Percentiles rank a stretch among this genome's conserved stretches.
Conservation (phyloP, 345 rosid species). For the Brassica juncea region DNA sequence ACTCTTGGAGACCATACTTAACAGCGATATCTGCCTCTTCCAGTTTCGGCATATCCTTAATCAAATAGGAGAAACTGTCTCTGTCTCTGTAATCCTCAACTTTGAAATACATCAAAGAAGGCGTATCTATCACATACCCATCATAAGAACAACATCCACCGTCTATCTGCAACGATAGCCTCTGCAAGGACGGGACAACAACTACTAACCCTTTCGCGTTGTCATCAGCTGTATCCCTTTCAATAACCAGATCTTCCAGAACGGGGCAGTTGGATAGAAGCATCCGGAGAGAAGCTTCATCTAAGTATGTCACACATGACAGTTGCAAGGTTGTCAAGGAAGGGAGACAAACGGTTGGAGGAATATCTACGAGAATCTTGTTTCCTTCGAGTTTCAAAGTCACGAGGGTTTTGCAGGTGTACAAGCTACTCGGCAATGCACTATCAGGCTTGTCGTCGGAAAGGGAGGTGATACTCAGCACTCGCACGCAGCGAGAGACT, state of each 20-base stretch:
- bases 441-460: not conserved
- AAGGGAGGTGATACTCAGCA: not conserved
- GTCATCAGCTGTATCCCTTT: not conserved
- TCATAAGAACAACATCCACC: not conserved
- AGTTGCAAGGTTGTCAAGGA: not conserved
- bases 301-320: not conserved
- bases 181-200: constrained; percentile 3
- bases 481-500: not conserved
- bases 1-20: not conserved
- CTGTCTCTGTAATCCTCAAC: not conserved
- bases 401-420: not conserved
- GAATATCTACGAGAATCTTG: not conserved
- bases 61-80: not conserved
- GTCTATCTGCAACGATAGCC: not conserved
- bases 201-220: not conserved
- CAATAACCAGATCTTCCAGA: not conserved
- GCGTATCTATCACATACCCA: not conserved
- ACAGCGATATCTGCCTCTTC: not conserved
- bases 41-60: not conserved
- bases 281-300: not conserved
- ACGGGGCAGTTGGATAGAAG: not conserved
- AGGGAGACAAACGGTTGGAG: constrained; percentile 5
- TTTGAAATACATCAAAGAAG: not conserved
- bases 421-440: not conserved
- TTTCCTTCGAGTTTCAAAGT: not conserved